Conservation (phyloP, 495 filamentous ascomycete genomes). For the Trichoderma gamsii region DNA sequence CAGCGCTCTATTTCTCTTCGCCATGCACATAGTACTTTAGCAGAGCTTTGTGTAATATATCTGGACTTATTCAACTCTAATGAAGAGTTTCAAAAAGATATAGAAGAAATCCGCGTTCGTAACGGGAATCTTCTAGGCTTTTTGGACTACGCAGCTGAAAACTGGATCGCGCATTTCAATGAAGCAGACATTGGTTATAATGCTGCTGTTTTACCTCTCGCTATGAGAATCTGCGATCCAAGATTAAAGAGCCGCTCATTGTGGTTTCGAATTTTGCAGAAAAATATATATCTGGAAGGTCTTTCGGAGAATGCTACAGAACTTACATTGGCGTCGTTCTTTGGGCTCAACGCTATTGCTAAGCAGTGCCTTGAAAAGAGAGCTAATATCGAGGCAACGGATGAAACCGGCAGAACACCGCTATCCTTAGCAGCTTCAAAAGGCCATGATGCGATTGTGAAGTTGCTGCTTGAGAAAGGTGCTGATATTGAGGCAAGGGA, state of each 20-base stretch:
- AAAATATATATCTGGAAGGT: no score
- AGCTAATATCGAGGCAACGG: background rate
- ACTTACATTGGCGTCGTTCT: background rate
- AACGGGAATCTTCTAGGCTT: slow-evolving; percentile 19
- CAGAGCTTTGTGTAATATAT: slow-evolving; percentile 27
- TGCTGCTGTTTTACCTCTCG: background rate
- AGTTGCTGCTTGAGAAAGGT: background rate
- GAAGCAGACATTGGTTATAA: slow-evolving; percentile 1
- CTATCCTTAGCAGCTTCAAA: background rate
- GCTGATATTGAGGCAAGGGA: background rate
- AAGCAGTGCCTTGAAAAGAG: background rate
- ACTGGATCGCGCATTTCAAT: slow-evolving; percentile 30
- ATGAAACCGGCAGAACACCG: no score
- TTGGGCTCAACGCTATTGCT: background rate
- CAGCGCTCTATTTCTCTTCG: slow-evolving; percentile 20
- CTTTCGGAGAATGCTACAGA: background rate
- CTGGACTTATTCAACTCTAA: slow-evolving; percentile 16
- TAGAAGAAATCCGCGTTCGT: background rate
- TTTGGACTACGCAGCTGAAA: slow-evolving; percentile 29
- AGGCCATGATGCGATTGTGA: background rate
- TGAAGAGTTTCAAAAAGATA: background rate
- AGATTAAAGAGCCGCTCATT: slow-evolving; percentile 4
- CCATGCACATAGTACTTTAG: slow-evolving; percentile 24
- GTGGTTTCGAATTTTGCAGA: background rate
- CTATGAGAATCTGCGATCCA: slow-evolving; percentile 4